These are phyloP conservation scores for Sugiyamaella japonica DNA, from an alignment of 1,139 yeast species.

Conservation along the genomic window DNA sequence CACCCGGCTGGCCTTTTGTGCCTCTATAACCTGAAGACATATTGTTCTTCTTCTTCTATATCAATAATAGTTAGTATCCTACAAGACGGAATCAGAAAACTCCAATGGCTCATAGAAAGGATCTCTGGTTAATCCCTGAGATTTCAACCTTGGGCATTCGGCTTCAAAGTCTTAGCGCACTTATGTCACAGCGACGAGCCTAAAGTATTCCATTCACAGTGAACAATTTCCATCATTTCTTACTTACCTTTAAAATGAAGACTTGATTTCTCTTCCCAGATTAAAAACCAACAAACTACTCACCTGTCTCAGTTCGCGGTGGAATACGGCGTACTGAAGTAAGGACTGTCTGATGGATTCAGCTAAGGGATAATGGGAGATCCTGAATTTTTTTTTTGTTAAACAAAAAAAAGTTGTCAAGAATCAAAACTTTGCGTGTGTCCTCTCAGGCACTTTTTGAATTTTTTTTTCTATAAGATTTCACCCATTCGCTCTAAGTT, in stretches of 20 bases:
- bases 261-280: constrained; percentile 5
- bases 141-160: too few species aligned
- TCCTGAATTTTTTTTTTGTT: constrained; percentile 1
- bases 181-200: too few species aligned
- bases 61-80: not conserved
- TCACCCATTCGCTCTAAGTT: not conserved
- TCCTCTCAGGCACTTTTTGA: constrained; percentile 4
- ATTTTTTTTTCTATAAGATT: constrained; percentile 1
- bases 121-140: too few species aligned
- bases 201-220: too few species aligned
- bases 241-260: not conserved
- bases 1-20: constrained; percentile 1
- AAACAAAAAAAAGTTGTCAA: constrained; percentile 1
- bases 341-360: constrained; percentile 3
- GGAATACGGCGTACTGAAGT: constrained; percentile 8
- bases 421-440: constrained; percentile 8
- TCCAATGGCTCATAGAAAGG: not conserved
- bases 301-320: not conserved
- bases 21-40: constrained; percentile 17
- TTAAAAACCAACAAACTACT: constrained; percentile 7
- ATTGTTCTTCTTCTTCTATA: not conserved
- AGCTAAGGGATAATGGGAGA: constrained; percentile 1
- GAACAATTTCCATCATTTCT: not conserved
- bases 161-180: too few species aligned
- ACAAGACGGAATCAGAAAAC: not conserved